Evolutionary conservation across 2,329 filamentous ascomycete species (phyloP).

Genomic region (Microdochium trichocladiopsis): DNA sequence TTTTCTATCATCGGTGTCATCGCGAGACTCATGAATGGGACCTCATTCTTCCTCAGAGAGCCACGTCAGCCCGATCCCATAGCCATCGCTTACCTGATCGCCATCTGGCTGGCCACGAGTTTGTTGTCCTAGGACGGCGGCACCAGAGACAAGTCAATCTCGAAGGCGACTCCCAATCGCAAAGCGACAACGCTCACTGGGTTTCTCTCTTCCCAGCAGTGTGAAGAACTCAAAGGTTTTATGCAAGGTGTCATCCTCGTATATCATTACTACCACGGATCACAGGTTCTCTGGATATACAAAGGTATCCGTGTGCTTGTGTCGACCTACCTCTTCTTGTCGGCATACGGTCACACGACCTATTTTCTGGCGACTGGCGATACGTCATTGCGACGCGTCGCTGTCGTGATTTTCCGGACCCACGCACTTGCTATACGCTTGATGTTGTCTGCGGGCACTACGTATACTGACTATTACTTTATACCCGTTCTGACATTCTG

Average conservation of each 20-base stretch:
- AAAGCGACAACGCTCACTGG: slow-evolving; percentile 4
- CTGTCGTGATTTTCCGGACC: slow-evolving; percentile 44
- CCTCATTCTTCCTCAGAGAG: slow-evolving; percentile 42
- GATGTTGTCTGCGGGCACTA: slow-evolving; percentile 47
- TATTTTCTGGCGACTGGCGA: slow-evolving; percentile 51
- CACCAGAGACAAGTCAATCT: neutral
- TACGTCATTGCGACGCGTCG: slow-evolving; percentile 46
- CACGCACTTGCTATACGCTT: slow-evolving; percentile 49
- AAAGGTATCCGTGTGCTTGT: slow-evolving; percentile 46
- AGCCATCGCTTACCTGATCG: slow-evolving; percentile 14
- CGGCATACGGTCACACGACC: slow-evolving; percentile 52
- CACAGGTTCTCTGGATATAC: slow-evolving; percentile 42
- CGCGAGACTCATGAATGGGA: slow-evolving; percentile 34
- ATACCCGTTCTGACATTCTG: slow-evolving; percentile 53
- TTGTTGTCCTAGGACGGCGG: slow-evolving; percentile 6
- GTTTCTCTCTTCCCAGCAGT: slow-evolving; percentile 47
- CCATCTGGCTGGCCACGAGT: slow-evolving; percentile 17
- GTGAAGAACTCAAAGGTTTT: slow-evolving; percentile 61
- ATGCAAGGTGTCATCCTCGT: slow-evolving; percentile 50
- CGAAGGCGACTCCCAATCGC: neutral
- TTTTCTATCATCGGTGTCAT: slow-evolving; percentile 21
- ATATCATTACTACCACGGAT: slow-evolving; percentile 52
- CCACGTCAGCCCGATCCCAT: slow-evolving; percentile 34
- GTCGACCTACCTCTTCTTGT: slow-evolving; percentile 55
- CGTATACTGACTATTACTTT: slow-evolving; percentile 52